A percentile compares a stretch with the other conserved stretches of the same genome.
Conservation (phyloP, 2,329 filamentous ascomycete species). For the Aspergillus piperis region DNA sequence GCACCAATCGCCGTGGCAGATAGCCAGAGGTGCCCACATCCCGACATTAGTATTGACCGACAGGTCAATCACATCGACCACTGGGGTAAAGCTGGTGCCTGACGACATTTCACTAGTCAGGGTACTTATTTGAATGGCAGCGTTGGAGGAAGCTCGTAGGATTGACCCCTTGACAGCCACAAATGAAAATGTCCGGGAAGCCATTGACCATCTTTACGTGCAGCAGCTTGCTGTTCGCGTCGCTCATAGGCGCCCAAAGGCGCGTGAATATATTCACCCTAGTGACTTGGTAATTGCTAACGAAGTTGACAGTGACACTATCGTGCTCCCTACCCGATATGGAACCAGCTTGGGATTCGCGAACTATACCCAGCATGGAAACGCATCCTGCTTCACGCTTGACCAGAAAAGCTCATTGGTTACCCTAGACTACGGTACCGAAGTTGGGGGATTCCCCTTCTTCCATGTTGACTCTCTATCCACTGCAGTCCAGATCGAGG, state of each 20-base stretch:
- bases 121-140: no score
- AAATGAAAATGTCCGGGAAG: background rate
- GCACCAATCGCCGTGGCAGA: no score
- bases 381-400: constrained; percentile 11
- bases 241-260: background rate
- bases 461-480: constrained; percentile 15
- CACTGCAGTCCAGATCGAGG: constrained; percentile 18
- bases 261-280: background rate
- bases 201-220: background rate
- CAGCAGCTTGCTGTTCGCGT: background rate
- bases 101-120: no score
- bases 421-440: constrained; percentile 20
- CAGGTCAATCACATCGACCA: no score
- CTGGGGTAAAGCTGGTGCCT: no score
- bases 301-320: background rate
- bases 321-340: background rate
- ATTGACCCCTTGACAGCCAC: no score
- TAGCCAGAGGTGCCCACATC: no score
- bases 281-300: background rate
- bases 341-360: background rate
- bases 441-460: constrained; percentile 19
- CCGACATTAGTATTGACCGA: no score
- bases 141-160: no score
- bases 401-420: constrained; percentile 1
- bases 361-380: background rate